Evolutionary conservation across 768 basidiomycete species (phyloP), one percentile per base, ranked within the genome.

Genomic region (Cystobasidium onofrii): DNA sequence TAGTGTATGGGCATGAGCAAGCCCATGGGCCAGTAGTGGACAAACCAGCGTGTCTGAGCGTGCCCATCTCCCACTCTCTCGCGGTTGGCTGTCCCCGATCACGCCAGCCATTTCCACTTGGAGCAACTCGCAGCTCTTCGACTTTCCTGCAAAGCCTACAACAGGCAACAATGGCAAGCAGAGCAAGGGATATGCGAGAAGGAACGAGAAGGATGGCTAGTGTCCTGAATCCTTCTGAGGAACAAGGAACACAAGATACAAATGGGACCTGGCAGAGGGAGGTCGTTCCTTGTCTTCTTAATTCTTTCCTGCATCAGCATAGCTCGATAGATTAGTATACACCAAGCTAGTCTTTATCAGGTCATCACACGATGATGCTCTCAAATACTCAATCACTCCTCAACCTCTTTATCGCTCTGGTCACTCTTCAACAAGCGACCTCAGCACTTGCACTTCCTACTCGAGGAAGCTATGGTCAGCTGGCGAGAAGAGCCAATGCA

Each of bases 341-440:
- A n/a, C 4, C 52, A 54, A 6, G 52, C 52, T 29, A 54, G 52
- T 54, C 52, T n/a, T n/a, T 6, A 54, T 54, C 52, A 54, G n/a
- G 52, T n/a, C 27, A 29, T 10, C 41, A n/a, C 12, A 54, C 15
- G 27, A 67, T 67, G 33, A 57, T 60, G 52, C 50, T 57, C 54
- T 71, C 69, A 10, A 23, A n/a, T 29, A 25, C 65, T 13, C 34
- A 55, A 36, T 36, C 43, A 33, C 69, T 71, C 69, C 27, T 71
- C 55, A 71, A 52, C 36, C 69, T 71, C 54, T 61, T 55, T 54
- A 15, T 36, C 55, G 55, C 69, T 23, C 55, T 71, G 25, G 25
- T 60, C n/a, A 31, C 44, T 27, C 55, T 71, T 12, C 69, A 71
- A 44, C 63, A 64, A 46, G 63, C 63, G 36, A 27, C 63, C n/a